Percentiles rank a stretch among this genome's conserved stretches.
Evolutionary conservation across 441 rosid genomes (phyloP).

Genomic region (Syzygium syzygioides): DNA sequence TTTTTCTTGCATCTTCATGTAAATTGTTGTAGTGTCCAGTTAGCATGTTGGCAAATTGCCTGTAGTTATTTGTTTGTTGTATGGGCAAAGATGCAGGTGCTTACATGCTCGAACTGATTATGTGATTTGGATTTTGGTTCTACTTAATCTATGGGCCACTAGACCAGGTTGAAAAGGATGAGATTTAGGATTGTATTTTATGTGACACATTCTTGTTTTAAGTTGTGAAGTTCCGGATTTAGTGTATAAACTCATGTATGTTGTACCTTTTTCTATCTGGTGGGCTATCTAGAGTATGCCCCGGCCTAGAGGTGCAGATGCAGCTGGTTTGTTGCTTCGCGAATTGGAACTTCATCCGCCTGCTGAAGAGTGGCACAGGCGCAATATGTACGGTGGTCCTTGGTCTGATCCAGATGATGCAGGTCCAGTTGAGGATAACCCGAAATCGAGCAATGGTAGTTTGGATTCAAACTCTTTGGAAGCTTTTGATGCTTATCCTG

Average conservation of each 20-base stretch:
- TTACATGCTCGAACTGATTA: neutral
- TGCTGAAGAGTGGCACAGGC: slow-evolving; percentile 98
- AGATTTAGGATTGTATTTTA: neutral
- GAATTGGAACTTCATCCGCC: slow-evolving; percentile 98
- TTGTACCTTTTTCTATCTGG: neutral
- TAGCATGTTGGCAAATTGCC: neutral
- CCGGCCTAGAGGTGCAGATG: slow-evolving; percentile 99
- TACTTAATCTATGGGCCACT: neutral
- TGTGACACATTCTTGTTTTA: neutral
- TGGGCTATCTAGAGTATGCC: slow-evolving; percentile 81
- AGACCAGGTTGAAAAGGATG: neutral
- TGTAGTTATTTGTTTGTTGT: neutral
- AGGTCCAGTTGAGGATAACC: slow-evolving; percentile 40
- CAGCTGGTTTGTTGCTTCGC: slow-evolving; percentile 94
- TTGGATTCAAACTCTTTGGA: slow-evolving; percentile 36
- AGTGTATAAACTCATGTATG: neutral
- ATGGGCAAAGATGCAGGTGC: neutral
- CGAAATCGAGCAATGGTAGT: slow-evolving; percentile 35
- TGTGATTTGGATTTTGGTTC: neutral
- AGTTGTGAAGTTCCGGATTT: neutral
- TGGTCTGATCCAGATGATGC: slow-evolving; percentile 87
- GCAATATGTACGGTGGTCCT: slow-evolving; percentile 96
- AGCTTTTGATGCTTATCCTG: slow-evolving; percentile 47
- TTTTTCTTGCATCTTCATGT: neutral
- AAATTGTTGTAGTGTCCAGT: neutral